Base-by-base conservation (phyloP, 1,284 basidiomycete species). In the Vanrija sp. region DNA sequence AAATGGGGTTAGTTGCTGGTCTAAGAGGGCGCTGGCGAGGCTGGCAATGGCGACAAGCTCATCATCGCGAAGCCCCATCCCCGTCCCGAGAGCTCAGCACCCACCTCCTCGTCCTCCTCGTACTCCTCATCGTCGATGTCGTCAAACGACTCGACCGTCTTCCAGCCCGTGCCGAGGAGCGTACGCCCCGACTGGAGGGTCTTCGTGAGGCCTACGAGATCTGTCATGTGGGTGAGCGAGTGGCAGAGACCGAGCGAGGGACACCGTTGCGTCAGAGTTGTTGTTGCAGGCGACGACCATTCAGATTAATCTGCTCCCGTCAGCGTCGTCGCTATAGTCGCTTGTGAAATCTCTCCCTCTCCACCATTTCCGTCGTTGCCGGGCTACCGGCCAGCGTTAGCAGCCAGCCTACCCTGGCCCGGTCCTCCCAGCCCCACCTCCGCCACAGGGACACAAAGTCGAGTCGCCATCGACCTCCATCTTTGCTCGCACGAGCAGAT, bases 81-180 rank as follows among this genome's bases (percentile, higher is more conserved):
- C 7, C 28, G 6, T 10, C 28, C 7, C 28, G 6, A 38, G 6
- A 38, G 40, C 46, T 43, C 19, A 23, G 23, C 10, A 58, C 71
- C 25, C 51, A 69, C 73, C 66, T 73, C 70, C 23, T 71, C 69
- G 25, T 69, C 69, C 10, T 62, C 60, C 51, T 68, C 67, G 38
- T 67, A 68, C 38, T 70, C 69, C 10, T 65, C 56, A 42, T 69
- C 68, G 28, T 62, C 58, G 16, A 74, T 18, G 16, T 74, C 72
- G n/a, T 73, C 71, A 28, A 75, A 68, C 16, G 59, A 57, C 15
- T 62, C 52, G 16, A 74, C 68, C 44, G 62, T 63, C n/a, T 49
- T 63, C 73, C 73, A 75, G 18, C 71, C 72, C 16, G 52, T 40
- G 2, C 69, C 68, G 6, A 73, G 55, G 3, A 75, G 50, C 0